Evolutionary conservation across 2,329 filamentous ascomycete species (phyloP).

Genomic region (Ustulina deusta): DNA sequence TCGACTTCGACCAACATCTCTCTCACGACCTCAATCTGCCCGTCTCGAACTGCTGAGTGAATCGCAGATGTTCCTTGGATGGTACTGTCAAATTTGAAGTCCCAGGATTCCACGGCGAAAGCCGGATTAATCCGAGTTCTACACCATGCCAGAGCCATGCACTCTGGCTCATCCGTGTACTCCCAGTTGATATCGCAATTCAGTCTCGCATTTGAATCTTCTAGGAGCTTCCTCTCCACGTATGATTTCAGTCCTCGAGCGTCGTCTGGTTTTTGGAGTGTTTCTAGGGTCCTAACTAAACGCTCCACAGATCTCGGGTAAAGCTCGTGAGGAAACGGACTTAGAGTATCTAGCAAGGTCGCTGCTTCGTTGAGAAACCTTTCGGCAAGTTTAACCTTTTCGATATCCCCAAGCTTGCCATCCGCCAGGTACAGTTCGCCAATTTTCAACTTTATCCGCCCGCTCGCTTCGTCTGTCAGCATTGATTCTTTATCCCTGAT

Average conservation of each 20-base stretch:
- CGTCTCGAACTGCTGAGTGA: constrained; percentile 15
- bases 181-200: constrained; percentile 9
- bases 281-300: constrained; percentile 11
- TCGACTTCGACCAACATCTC: constrained; percentile 23
- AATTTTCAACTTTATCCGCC: constrained; percentile 18
- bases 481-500: neutral
- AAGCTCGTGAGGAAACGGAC: constrained; percentile 8
- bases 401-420: neutral
- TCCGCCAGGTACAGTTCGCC: constrained; percentile 15
- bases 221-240: neutral
- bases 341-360: constrained; percentile 5
- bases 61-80: constrained; percentile 13
- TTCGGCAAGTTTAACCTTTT: constrained; percentile 3
- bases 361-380: neutral
- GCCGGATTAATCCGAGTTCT: constrained; percentile 12
- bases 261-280: neutral
- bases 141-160: constrained; percentile 14
- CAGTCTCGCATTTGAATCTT: neutral
- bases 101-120: constrained; percentile 10
- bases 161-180: constrained; percentile 2
- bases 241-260: neutral
- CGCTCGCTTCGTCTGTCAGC: constrained; percentile 5
- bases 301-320: constrained; percentile 7
- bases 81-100: constrained; percentile 16
- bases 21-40: constrained; percentile 8